Percentiles rank a stretch among this genome's conserved stretches.
These are phyloP conservation scores for Aaosphaeria pasadenensis DNA, from an alignment of 2,329 filamentous ascomycete species.

Conservation along the genomic window DNA sequence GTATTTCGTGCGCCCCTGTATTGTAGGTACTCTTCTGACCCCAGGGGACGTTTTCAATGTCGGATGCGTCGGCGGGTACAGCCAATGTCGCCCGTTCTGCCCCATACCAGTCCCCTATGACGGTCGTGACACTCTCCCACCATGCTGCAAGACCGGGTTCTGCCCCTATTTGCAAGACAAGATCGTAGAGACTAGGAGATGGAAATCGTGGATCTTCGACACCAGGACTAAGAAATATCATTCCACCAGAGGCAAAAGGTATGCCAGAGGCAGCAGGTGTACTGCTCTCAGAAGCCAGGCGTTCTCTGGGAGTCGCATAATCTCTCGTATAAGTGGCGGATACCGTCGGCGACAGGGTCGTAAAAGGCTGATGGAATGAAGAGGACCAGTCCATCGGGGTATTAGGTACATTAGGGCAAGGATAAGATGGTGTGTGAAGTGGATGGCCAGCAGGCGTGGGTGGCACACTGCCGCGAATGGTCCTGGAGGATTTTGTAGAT, in stretches of 20 bases:
- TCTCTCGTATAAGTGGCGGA: constrained; percentile 38
- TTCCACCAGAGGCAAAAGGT: constrained; percentile 60
- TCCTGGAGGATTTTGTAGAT: constrained; percentile 70
- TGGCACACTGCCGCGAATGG: constrained; percentile 63
- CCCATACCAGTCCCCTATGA: constrained; percentile 78
- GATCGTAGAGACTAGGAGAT: constrained; percentile 81
- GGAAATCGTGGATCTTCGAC: constrained; percentile 66
- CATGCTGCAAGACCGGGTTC: constrained; percentile 88
- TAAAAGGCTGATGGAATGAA: constrained; percentile 61
- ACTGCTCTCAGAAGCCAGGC: constrained; percentile 41
- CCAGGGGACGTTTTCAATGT: constrained; percentile 97
- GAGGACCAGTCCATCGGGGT: constrained; percentile 49
- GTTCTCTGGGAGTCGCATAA: constrained; percentile 34
- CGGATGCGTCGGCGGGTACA: constrained; percentile 84
- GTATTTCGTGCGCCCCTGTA: constrained; percentile 47
- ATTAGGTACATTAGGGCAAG: constrained; percentile 70
- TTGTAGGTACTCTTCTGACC: constrained; percentile 92
- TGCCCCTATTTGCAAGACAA: constrained; percentile 74
- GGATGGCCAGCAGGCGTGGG: constrained; percentile 51
- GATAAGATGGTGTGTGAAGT: constrained; percentile 74
- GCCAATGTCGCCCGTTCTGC: constrained; percentile 84
- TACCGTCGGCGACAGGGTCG: constrained; percentile 60
- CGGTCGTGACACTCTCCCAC: constrained; percentile 84
- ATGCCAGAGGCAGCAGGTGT: constrained; percentile 54
- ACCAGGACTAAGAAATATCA: constrained; percentile 32